Evolutionary conservation across 2,329 filamentous ascomycete species (phyloP), one percentile per base, ranked within the genome.

Genomic region (Trichoderma sp.): DNA sequence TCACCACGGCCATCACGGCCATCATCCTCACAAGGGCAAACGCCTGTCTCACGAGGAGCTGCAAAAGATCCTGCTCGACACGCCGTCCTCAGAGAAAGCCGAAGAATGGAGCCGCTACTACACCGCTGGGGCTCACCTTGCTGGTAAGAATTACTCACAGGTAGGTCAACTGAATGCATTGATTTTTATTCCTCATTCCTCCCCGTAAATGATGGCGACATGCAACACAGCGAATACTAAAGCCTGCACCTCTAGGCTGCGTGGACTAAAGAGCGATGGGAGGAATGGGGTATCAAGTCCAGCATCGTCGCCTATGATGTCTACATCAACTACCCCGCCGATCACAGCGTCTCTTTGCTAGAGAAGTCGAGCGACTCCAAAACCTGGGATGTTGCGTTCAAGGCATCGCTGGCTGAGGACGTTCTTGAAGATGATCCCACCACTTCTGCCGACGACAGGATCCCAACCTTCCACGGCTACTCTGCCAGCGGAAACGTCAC

Each of bases 381-480:
- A 14, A 74, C 76, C 4, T 90, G 88, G 83, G 84, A 87, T 64
- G 84, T 94, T 32, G 84, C 86, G n/a, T 97, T 90, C 75, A 89
- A 94, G 76, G 95, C 94, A 0, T 90, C 88, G 1, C 81, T 98
- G 51, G 89, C 92, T 73, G 96, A 99, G 79, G 93, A 97, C 76
- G 85, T 95, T 2, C 82, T 98, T 5, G 85, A 93, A 0, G 90
- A 97, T 64, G 96, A 99, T 77, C 86, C 89, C 3, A 96, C 94
- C 0, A 93, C 89, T 21, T 86, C 89, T 26, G 82, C 93, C 56
- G 80, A 86, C 11, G 86, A 94, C 74, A 85, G 93, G 34, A 86
- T 98, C 28, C 94, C 95, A 1, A 95, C 91, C 0, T 98, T 98
- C 82, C 95, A 98, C 76, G 96, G 95, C 65, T 98, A 97, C 79